Percentiles rank a stretch among this genome's conserved stretches.
Conservation (phyloP, 1,284 basidiomycete genomes). For the Leccinum subrobustum region DNA sequence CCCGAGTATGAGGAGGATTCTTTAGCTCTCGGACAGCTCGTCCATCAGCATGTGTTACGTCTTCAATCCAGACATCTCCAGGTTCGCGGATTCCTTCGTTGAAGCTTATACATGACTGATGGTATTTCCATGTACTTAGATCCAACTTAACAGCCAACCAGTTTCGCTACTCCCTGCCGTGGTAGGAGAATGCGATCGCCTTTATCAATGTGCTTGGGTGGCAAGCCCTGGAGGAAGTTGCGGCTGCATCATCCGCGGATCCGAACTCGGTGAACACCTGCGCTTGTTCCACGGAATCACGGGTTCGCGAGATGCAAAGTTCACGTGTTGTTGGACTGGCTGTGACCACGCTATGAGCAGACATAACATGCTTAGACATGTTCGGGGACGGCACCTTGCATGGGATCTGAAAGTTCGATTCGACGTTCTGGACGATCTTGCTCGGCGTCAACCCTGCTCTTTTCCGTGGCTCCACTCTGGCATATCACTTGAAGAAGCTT, state of each 20-base stretch:
- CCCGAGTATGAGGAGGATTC: neutral
- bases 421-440: too few relatives aligned
- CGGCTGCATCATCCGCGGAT: neutral
- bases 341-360: neutral
- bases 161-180: neutral
- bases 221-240: neutral
- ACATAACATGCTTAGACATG: neutral
- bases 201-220: neutral
- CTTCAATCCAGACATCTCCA: neutral
- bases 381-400: neutral
- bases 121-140: neutral
- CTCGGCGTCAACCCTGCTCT: neutral
- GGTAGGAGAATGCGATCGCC: neutral
- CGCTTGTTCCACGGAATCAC: neutral
- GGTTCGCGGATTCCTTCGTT: neutral
- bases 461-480: neutral
- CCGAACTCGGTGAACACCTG: neutral
- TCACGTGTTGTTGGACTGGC: neutral
- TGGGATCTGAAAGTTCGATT: neutral
- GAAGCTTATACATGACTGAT: neutral
- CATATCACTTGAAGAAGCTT: neutral
- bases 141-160: neutral
- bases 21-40: neutral
- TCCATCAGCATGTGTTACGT: neutral
- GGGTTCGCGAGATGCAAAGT: neutral